phyloP scores from a whole-genome alignment of 164 flowering plant species.

The Cinnamomum chago region DNA sequence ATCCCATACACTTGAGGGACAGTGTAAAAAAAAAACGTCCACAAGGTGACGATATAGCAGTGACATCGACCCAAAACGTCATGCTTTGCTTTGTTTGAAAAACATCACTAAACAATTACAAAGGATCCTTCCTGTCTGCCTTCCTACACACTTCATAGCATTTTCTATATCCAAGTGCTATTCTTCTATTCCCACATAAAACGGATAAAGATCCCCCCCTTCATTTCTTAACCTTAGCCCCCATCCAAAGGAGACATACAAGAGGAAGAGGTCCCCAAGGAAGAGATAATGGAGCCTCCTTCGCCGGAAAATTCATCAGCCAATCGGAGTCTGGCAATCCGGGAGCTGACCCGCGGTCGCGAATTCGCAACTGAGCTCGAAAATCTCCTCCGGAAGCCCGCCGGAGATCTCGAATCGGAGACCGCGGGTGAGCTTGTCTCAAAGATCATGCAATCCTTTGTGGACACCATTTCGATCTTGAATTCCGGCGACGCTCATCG shows the following conservation, averaged over 20 bases:
- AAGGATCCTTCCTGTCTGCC: conserved; percentile 4
- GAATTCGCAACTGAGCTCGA: conserved; percentile 2
- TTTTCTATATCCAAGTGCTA: neutral
- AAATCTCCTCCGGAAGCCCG: neutral
- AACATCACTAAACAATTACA: neutral
- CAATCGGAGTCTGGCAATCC: neutral
- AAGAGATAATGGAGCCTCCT: neutral
- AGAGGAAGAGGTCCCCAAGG: neutral
- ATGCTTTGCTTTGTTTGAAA: neutral
- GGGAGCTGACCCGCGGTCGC: conserved; percentile 2
- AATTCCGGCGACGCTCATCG: conserved; percentile 5
- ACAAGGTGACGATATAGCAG: no score
- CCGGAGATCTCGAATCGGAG: neutral
- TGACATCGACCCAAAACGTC: neutral
- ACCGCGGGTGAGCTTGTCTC: neutral
- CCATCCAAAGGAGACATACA: no score
- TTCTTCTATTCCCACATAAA: neutral
- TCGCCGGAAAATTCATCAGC: neutral
- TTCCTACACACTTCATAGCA: conserved; percentile 3
- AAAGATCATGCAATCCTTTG: conserved; percentile 1
- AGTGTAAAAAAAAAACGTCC: no score
- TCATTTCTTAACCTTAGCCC: neutral
- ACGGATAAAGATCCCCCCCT: neutral
- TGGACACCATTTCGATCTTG: conserved; percentile 3
- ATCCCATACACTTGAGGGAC: no score